Evolutionary conservation across 2,329 filamentous ascomycete species (phyloP).

Genomic region (Fusarium cicatricum): DNA sequence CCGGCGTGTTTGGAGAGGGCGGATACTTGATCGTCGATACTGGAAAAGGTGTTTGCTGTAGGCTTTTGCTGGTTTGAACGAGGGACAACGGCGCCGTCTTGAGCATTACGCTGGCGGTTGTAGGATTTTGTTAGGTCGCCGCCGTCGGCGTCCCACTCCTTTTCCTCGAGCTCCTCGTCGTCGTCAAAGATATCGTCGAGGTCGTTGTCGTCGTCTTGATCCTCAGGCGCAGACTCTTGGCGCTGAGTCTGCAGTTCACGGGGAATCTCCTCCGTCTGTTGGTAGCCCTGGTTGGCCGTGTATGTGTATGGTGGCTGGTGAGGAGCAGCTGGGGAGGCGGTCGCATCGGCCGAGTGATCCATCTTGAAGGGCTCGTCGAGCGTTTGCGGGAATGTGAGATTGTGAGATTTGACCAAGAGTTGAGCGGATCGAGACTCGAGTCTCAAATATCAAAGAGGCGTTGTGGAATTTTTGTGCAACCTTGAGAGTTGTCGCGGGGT

Average conservation of each 20-base stretch:
- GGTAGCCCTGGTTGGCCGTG: slow-evolving; percentile 55
- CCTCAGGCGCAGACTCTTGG: slow-evolving; percentile 33
- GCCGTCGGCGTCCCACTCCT: slow-evolving; percentile 66
- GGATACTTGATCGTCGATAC: slow-evolving; percentile 86
- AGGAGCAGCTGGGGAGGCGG: slow-evolving; percentile 50
- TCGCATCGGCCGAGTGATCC: slow-evolving; percentile 22
- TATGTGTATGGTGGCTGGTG: slow-evolving; percentile 57
- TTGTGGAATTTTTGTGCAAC: slow-evolving; percentile 38
- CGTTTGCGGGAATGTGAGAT: neutral
- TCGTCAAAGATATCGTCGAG: slow-evolving; percentile 47
- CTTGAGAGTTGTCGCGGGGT: slow-evolving; percentile 35
- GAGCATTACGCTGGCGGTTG: slow-evolving; percentile 80
- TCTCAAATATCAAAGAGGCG: slow-evolving; percentile 11
- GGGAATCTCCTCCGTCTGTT: slow-evolving; percentile 48
- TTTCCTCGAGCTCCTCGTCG: slow-evolving; percentile 68
- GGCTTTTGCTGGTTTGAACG: slow-evolving; percentile 83
- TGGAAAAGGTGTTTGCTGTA: slow-evolving; percentile 78
- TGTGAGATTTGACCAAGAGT: neutral
- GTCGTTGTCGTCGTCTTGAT: slow-evolving; percentile 38
- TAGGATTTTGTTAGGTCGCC: slow-evolving; percentile 85
- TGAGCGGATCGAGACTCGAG: neutral
- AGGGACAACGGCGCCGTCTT: slow-evolving; percentile 63
- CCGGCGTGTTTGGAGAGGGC: slow-evolving; percentile 84
- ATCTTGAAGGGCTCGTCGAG: slow-evolving; percentile 19
- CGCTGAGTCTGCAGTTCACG: slow-evolving; percentile 44